Evolutionary conservation across 257 asterid species (phyloP).

Genomic region (Anisodus tanguticus): DNA sequence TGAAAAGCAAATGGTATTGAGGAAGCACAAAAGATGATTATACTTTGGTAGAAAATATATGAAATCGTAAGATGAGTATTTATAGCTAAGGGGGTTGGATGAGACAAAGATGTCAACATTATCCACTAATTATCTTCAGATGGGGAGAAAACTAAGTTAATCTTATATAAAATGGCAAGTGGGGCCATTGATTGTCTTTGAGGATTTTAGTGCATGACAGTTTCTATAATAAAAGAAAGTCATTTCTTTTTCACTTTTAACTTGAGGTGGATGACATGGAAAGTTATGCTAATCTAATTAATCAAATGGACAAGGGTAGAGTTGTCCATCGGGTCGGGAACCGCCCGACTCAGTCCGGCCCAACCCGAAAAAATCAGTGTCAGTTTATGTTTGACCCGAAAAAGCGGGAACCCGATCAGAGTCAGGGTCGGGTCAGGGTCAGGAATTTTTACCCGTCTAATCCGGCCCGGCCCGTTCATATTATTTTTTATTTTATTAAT

Average conservation of each 20-base stretch:
- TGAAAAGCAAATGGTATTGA: background rate
- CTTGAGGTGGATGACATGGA: background rate
- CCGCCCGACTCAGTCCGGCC: too few relatives aligned
- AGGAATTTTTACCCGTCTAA: too few relatives aligned
- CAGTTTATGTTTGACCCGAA: too few relatives aligned
- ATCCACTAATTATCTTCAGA: conserved; percentile 47
- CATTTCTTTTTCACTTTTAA: background rate
- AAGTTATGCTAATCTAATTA: background rate
- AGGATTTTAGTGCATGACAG: background rate
- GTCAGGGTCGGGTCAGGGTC: too few relatives aligned
- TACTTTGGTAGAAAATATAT: background rate
- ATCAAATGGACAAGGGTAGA: background rate
- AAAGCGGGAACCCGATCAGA: too few relatives aligned
- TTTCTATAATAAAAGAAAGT: background rate
- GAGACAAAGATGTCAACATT: conserved; percentile 50
- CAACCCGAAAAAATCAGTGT: too few relatives aligned
- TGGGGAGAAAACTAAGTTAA: conserved; percentile 20
- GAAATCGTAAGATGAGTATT: conserved; percentile 44
- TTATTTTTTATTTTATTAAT: too few relatives aligned
- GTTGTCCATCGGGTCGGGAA: too few relatives aligned
- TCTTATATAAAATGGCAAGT: conserved; percentile 23
- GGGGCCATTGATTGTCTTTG: background rate
- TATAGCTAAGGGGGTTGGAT: conserved; percentile 41
- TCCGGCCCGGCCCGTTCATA: too few relatives aligned
- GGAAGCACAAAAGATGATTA: background rate